These are phyloP conservation scores for Marasmius tenuissimus DNA, from an alignment of 1,284 basidiomycete species.

Conservation along the genomic window DNA sequence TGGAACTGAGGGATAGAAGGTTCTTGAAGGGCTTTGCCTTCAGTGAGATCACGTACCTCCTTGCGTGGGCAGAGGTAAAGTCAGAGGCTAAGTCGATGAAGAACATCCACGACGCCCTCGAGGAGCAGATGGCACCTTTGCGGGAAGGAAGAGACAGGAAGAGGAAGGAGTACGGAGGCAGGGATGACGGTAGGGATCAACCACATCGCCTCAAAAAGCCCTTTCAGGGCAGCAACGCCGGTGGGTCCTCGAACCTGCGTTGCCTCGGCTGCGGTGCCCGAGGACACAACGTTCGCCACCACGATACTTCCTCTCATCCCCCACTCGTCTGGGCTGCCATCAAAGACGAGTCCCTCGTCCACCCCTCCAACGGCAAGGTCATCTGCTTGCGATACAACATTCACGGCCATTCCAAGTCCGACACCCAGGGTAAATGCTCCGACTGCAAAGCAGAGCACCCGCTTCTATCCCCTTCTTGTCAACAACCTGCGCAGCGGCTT, in stretches of 20 bases:
- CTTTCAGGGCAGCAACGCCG: background rate
- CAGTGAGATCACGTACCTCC: no score
- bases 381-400: slow-evolving; percentile 11
- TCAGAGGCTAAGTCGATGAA: no score
- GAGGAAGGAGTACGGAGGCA: no score
- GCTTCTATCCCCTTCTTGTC: slow-evolving; percentile 28
- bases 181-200: no score
- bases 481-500: slow-evolving; percentile 14
- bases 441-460: slow-evolving; percentile 7
- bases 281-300: background rate
- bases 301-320: background rate
- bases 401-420: slow-evolving; percentile 17
- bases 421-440: slow-evolving; percentile 5
- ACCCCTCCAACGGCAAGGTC: background rate
- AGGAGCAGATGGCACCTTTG: no score
- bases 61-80: no score
- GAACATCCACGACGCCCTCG: no score
- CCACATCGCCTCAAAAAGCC: no score
- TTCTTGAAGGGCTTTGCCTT: no score
- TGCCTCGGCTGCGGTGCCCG: background rate
- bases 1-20: no score
- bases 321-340: background rate
- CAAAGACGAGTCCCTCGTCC: background rate
- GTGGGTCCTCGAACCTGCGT: background rate
- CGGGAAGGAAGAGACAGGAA: no score